Evolutionary conservation across 1,284 basidiomycete genomes (phyloP).

Genomic region (Rhodotorula sp.): DNA sequence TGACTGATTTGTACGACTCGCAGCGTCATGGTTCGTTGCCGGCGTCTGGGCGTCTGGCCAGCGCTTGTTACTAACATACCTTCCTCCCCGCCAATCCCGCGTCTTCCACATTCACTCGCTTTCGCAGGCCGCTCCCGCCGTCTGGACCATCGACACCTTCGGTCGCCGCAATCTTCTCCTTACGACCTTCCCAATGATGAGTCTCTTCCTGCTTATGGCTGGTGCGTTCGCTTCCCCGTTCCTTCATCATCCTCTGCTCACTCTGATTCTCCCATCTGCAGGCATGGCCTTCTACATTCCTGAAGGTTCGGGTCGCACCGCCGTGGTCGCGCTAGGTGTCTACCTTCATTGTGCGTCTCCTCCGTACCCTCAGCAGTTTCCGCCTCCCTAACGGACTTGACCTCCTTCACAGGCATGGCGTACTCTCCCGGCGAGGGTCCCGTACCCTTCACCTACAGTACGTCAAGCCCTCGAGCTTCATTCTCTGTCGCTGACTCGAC

Average conservation of each 20-base stretch:
- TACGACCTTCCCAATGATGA: constrained; percentile 54
- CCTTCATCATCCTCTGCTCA: constrained; percentile 47
- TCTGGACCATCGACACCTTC: constrained; percentile 12
- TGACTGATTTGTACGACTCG: too few relatives aligned
- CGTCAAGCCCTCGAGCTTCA: constrained; percentile 34
- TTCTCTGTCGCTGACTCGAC: background rate
- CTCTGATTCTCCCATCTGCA: constrained; percentile 32
- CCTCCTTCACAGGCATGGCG: constrained; percentile 12
- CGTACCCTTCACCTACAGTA: constrained; percentile 48
- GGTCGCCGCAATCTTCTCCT: constrained; percentile 49
- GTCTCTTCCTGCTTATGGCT: constrained; percentile 40
- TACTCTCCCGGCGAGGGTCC: constrained; percentile 47
- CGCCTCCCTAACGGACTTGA: background rate
- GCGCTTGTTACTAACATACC: too few relatives aligned
- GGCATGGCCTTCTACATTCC: constrained; percentile 35
- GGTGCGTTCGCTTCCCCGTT: constrained; percentile 50
- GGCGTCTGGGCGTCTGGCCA: too few relatives aligned
- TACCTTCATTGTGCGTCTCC: constrained; percentile 36
- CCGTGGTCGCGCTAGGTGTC: constrained; percentile 32
- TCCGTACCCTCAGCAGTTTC: too few relatives aligned
- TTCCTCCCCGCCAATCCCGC: too few relatives aligned
- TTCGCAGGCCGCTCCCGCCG: constrained; percentile 43
- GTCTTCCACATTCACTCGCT: background rate
- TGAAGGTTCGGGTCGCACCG: constrained; percentile 13
- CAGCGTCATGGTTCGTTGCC: background rate